Base-by-base conservation (phyloP, 2,329 filamentous ascomycete genomes). In the Xylariaceae sp. region DNA sequence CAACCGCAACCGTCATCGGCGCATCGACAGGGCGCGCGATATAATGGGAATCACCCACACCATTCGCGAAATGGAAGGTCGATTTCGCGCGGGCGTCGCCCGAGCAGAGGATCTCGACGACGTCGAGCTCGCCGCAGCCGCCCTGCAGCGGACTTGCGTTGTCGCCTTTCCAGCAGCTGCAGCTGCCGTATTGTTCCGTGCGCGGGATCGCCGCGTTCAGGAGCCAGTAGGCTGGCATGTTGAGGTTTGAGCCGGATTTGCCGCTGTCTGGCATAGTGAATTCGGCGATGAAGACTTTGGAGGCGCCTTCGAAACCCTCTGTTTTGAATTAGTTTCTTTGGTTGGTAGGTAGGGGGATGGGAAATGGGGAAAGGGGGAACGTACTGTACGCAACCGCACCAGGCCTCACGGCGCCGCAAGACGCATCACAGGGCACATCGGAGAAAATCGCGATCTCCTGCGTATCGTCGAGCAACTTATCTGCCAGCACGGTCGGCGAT, bases 201-300 rank as follows among this genome's bases (percentile, higher is more conserved):
- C 85, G 85, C 30, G 88, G 84, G 62, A 92, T 89, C 61, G 83
- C 80, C 15, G 83, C 85, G 74, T 92, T 92, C 61, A 92, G 82
- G 53, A 87, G 77, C 89, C 89, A 92, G 72, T 88, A 81, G 48
- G 88, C 86, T 7, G 89, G 88, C 81, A 88, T 88, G 74, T 92
- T 84, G 48, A 72, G 77, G 69, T 85, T 82, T 67, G 77, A 77
- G 58, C 76, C 77, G n/a, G 71, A 74, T 55, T 77, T 71, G 62
- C 80, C 81, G 59, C 82, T 82, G 52, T 80, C 69, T 7, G 88
- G 88, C 89, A 92, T 92, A 57, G 78, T 77, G 73, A 92, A 89
- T 67, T 90, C 82, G 67, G 89, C 81, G 63, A 92, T 78, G 76
- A 92, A 91, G 56, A 88, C 78, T 76, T 90, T 91, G 68, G 85